Base-by-base conservation (phyloP, 345 rosid genomes). In the Viola odorata region DNA sequence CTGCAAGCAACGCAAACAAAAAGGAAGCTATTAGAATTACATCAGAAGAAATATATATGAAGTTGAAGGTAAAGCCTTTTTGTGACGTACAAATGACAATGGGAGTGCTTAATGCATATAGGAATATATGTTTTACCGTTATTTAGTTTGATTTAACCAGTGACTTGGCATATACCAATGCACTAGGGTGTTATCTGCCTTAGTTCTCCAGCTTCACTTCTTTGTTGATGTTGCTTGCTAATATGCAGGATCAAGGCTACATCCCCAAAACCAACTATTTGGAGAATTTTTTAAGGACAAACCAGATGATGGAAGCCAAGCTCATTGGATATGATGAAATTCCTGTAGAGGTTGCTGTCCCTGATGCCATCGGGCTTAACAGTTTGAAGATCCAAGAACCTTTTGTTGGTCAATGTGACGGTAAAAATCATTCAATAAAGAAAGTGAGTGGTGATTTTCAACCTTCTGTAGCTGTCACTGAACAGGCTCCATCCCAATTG, bases 261-360 rank as follows among this genome's bases (percentile, higher is more conserved):
- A 59, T 64, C 16, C 76, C 64, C 11, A 76, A 75, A 72, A 63
- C 79, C 45, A 81, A 76, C 69, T 64, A 83, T 37, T 68, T 91
- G 68, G 82, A 84, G 76, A 76, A 78, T 65, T 61, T 82, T 78
- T 64, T 89, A 69, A 81, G 75, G 82, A 66, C 74, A 49, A 74
- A 63, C 65, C 0, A 40, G 65, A 81, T 78, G 75, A 61, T 40
- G 68, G 86, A 89, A 65, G 81, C 96, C 65, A 77, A 69, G 75
- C 74, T 91, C 78, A 81, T 91, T 62, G 98, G 98, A 71, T 91
- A 71, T 57, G 75, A 85, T 74, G 98, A 89, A 80, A 81, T 63
- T 15, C 87, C 89, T 3, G 47, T 82, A 57, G 77, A 85, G 66
- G 78, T 88, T 56, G 49, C 40, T 12, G 67, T 64, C 61, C 56